Conservation (phyloP, 2,329 filamentous ascomycete genomes). For the Cladosporium sp. region DNA sequence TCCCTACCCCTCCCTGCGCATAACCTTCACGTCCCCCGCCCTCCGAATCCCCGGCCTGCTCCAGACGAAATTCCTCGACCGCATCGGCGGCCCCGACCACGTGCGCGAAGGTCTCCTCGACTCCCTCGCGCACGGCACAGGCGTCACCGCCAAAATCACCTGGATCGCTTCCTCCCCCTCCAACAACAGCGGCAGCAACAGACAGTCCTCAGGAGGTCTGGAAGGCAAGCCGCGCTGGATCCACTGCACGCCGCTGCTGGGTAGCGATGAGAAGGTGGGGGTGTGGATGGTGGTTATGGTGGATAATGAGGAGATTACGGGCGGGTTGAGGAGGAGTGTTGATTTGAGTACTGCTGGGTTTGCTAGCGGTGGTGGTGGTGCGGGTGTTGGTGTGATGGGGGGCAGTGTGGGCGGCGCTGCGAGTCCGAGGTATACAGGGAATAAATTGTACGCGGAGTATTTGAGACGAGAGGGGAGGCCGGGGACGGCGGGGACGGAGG, state of each 20-base stretch:
- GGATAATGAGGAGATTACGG: slow-evolving; percentile 34
- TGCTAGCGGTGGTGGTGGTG: background rate
- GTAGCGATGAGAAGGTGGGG: slow-evolving; percentile 39
- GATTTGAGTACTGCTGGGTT: background rate
- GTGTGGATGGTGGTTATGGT: slow-evolving; percentile 48
- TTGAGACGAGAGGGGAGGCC: slow-evolving; percentile 27
- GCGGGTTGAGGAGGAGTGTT: slow-evolving; percentile 20
- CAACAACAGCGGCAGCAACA: slow-evolving; percentile 6
- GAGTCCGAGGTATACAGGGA: slow-evolving; percentile 22
- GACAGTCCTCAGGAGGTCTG: slow-evolving; percentile 10
- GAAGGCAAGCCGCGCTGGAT: slow-evolving; percentile 38
- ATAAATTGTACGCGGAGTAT: slow-evolving; percentile 36
- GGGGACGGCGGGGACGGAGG: slow-evolving; percentile 8
- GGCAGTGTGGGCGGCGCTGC: slow-evolving; percentile 13
- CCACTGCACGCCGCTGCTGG: slow-evolving; percentile 42
- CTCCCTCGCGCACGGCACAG: slow-evolving; percentile 34
- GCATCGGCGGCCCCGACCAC: slow-evolving; percentile 37
- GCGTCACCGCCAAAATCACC: slow-evolving; percentile 41
- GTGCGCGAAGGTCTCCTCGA: slow-evolving; percentile 37
- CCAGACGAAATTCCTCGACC: slow-evolving; percentile 41
- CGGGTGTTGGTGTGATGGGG: slow-evolving; percentile 5
- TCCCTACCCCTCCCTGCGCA: slow-evolving; percentile 61
- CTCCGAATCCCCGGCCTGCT: slow-evolving; percentile 65
- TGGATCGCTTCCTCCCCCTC: slow-evolving; percentile 31
- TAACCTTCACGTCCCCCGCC: slow-evolving; percentile 66